Evolutionary conservation across 345 rosid genomes (phyloP).

Genomic region (Hibiscus mutabilis): DNA sequence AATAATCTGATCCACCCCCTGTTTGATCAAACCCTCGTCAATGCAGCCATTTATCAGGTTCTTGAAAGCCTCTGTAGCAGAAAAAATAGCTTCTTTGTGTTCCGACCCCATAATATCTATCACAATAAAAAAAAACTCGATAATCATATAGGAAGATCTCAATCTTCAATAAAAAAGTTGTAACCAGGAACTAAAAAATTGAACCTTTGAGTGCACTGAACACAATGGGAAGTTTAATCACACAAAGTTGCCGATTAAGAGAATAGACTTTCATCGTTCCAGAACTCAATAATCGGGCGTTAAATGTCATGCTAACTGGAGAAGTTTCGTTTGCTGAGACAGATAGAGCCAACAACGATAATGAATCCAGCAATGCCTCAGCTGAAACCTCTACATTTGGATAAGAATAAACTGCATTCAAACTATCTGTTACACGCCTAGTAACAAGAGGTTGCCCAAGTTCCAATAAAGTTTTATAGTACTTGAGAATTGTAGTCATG

Average conservation of each 20-base stretch:
- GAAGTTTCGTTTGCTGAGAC: conserved; percentile 54
- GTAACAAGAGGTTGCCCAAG: conserved; percentile 56
- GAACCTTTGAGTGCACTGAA: conserved; percentile 81
- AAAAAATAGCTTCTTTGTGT: conserved; percentile 90
- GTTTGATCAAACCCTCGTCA: conserved; percentile 71
- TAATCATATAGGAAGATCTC: background rate
- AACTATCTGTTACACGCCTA: conserved; percentile 63
- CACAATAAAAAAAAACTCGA: conserved; percentile 16
- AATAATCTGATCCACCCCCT: conserved; percentile 52
- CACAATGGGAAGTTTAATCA: conserved; percentile 58
- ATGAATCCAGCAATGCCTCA: conserved; percentile 58
- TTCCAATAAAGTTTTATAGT: conserved; percentile 56
- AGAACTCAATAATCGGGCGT: conserved; percentile 68
- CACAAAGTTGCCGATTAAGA: conserved; percentile 54
- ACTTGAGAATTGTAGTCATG: conserved; percentile 44
- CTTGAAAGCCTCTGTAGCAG: conserved; percentile 71
- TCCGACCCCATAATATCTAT: conserved; percentile 83
- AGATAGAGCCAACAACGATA: conserved; percentile 46
- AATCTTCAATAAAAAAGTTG: background rate
- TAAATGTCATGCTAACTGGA: conserved; percentile 60
- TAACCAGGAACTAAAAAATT: background rate
- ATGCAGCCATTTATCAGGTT: conserved; percentile 58
- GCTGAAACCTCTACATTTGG: conserved; percentile 50
- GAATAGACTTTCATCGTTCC: conserved; percentile 70
- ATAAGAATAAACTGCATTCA: conserved; percentile 52